Evolutionary conservation across 2,329 filamentous ascomycete species (phyloP).

Genomic region (Sclerotiophoma versabilis): DNA sequence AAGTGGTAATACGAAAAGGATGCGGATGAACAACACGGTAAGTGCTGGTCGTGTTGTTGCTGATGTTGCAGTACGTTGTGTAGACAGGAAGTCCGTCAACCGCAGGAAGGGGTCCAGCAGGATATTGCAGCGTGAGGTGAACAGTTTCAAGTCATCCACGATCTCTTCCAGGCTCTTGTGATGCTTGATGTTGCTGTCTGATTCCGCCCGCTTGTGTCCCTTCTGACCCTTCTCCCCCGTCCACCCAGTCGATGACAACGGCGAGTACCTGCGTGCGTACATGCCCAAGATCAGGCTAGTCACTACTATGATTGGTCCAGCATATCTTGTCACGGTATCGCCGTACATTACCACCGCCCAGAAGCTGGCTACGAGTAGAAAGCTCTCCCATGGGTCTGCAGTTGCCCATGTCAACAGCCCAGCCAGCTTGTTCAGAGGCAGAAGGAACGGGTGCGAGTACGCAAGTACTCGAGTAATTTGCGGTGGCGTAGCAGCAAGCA

Average conservation of each 20-base stretch:
- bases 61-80: conserved; percentile 86
- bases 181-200: conserved; percentile 73
- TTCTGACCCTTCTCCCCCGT: conserved; percentile 67
- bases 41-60: conserved; percentile 90
- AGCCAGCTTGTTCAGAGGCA: conserved; percentile 84
- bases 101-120: conserved; percentile 87
- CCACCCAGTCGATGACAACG: conserved; percentile 85
- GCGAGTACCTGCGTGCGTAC: conserved; percentile 90
- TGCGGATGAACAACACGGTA: conserved; percentile 86
- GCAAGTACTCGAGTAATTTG: conserved; percentile 93
- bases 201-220: conserved; percentile 58
- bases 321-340: conserved; percentile 78
- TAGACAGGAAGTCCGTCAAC: conserved; percentile 91
- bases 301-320: conserved; percentile 84
- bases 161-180: conserved; percentile 98
- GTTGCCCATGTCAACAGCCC: conserved; percentile 94
- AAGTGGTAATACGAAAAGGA: conserved; percentile 84
- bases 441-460: conserved; percentile 92
- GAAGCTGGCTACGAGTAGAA: conserved; percentile 82
- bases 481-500: conserved; percentile 91
- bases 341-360: conserved; percentile 90
- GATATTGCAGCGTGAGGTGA: conserved; percentile 91
- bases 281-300: conserved; percentile 83
- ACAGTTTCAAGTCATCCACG: conserved; percentile 87
- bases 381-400: conserved; percentile 95